These are phyloP conservation scores for Solanum hybrid DNA, from an alignment of 305 asterid genomes.

Conservation along the genomic window DNA sequence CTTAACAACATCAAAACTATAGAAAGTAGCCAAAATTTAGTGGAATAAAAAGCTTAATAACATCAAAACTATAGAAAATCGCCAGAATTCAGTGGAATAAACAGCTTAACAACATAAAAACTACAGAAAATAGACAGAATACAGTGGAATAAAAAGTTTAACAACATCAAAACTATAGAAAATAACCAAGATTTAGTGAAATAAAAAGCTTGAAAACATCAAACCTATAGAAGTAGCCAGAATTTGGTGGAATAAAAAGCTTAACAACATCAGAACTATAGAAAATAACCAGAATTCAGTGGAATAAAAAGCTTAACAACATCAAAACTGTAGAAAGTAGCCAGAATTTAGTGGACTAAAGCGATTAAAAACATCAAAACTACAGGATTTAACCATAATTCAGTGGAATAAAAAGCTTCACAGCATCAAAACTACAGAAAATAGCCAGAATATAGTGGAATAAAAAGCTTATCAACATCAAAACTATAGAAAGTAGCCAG, in stretches of 20 bases:
- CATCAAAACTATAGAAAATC: neutral
- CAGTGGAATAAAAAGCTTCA: neutral
- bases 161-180: neutral
- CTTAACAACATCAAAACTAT: neutral
- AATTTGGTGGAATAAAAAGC: neutral
- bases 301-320: neutral
- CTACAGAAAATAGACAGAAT: neutral
- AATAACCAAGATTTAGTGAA: neutral
- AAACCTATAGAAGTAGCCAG: neutral
- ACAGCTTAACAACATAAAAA: neutral
- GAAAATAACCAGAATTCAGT: neutral
- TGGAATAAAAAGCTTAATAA: neutral
- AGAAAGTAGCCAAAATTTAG: too few relatives aligned
- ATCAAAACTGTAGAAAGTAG: neutral
- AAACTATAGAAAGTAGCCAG: neutral
- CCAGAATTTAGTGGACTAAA: neutral
- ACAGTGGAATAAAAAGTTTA: neutral
- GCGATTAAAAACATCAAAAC: neutral
- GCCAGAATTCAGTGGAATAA: neutral
- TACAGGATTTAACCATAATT: neutral
- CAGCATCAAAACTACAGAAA: neutral
- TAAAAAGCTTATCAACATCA: neutral
- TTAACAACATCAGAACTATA: neutral
- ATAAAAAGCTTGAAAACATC: neutral
- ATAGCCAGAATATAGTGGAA: neutral